phyloP scores from a whole-genome alignment of 768 basidiomycete species.

The Trametes cinnabarina region DNA sequence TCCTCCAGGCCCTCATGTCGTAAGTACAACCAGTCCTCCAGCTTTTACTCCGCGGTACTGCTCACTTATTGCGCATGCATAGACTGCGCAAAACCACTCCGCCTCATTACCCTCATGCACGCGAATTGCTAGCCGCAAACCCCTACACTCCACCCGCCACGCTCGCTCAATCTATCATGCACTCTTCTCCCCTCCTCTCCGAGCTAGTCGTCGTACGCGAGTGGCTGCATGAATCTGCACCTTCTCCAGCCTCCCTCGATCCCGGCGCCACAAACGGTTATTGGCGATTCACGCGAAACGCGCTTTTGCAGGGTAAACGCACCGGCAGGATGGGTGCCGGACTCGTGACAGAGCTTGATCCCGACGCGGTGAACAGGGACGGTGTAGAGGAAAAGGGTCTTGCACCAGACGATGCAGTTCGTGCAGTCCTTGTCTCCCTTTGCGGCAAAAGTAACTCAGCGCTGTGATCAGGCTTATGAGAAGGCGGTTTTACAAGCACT shows the following conservation, averaged over 20 bases:
- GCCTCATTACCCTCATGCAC: slow-evolving; percentile 47
- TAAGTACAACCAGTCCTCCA: slow-evolving; percentile 36
- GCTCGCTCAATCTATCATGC: slow-evolving; percentile 72
- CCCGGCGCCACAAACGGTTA: slow-evolving; percentile 81
- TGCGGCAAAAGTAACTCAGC: neutral
- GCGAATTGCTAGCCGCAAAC: slow-evolving; percentile 60
- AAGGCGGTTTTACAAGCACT: slow-evolving; percentile 72
- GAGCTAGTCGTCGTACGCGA: slow-evolving; percentile 84
- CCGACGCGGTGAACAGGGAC: slow-evolving; percentile 64
- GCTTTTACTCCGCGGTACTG: neutral
- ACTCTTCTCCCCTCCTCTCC: slow-evolving; percentile 60
- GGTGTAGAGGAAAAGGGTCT: slow-evolving; percentile 52
- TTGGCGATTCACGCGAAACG: slow-evolving; percentile 80
- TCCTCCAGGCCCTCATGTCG: slow-evolving; percentile 77
- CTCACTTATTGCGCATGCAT: neutral
- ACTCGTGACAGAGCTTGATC: slow-evolving; percentile 71
- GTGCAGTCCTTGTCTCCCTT: slow-evolving; percentile 25
- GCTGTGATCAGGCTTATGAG: slow-evolving; percentile 66
- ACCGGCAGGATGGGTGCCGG: slow-evolving; percentile 48
- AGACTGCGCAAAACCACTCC: slow-evolving; percentile 70
- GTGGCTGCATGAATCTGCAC: slow-evolving; percentile 82
- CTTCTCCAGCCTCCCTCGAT: slow-evolving; percentile 53
- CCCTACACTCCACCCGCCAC: slow-evolving; percentile 80
- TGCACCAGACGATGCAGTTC: slow-evolving; percentile 76
- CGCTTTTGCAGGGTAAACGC: slow-evolving; percentile 60